Base-by-base conservation (phyloP, 2,329 filamentous ascomycete species). In the Hypocrella siamensis region DNA sequence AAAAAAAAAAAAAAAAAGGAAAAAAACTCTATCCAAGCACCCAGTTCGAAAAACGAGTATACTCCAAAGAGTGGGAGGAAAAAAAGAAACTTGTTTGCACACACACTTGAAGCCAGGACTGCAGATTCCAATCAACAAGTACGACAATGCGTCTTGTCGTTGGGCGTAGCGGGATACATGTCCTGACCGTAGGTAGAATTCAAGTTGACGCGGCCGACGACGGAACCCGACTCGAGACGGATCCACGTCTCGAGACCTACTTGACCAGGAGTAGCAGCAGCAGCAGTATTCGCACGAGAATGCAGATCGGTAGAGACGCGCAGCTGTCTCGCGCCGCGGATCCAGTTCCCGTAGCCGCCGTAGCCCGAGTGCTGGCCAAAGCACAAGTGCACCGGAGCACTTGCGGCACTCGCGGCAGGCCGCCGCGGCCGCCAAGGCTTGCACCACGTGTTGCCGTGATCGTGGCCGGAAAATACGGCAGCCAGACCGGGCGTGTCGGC, bases 291-390 rank as follows among this genome's bases (percentile, higher is more conserved):
- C n/a, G n/a, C n/a, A n/a, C n/a, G n/a, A n/a, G n/a, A n/a, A n/a
- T n/a, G 43, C 16, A 48, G 48, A 2, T 53, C 45, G 26, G 66
- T 54, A 2, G 59, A 52, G 2, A 77, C 40, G 3, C 59, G 41
- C 10, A 79, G 52, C 40, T 76, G 67, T 1, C 73, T 57, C 4
- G 63, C 61, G 2, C 76, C 77, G 0, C 76, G 65, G 8, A 65
- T 63, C 68, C 69, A 79, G 28, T 60, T 58, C 0, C 75, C 72
- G 41, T 82, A 82, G 0, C 78, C 77, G 0, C 76, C 78, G 34
- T 81, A 81, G 0, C 78, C 77, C 0, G 71, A 66, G 40, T 77
- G 75, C 40, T 78, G 69, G 5, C 73, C 72, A 43, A 76, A 79
- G 41, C 64, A 68, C 8, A 68, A 41, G 28, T 61, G 55, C n/a